These are phyloP conservation scores for Apiotrichum akiyoshidainum DNA, from an alignment of 1,284 basidiomycete species.

Conservation along the genomic window DNA sequence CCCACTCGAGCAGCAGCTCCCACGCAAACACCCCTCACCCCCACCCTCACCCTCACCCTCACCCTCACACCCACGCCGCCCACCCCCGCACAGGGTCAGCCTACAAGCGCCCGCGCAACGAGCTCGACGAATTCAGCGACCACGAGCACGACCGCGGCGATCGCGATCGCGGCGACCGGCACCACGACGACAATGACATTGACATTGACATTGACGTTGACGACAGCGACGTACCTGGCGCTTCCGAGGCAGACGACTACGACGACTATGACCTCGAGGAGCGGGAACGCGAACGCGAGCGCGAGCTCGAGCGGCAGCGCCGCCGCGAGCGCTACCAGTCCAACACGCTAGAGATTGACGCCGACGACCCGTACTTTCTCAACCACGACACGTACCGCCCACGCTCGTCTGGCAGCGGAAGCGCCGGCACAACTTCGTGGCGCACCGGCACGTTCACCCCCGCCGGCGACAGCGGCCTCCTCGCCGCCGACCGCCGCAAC, in stretches of 20 bases:
- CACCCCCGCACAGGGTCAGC: too few relatives aligned
- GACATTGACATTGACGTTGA: background rate
- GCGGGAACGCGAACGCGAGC: background rate
- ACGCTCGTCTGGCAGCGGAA: background rate
- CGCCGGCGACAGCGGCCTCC: background rate
- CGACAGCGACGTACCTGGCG: background rate
- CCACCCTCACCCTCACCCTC: too few relatives aligned
- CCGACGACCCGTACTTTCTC: conserved; percentile 3
- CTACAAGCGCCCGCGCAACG: too few relatives aligned
- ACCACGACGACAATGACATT: too few relatives aligned
- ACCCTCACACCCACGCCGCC: too few relatives aligned
- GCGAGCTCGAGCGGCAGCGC: background rate
- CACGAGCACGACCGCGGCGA: too few relatives aligned
- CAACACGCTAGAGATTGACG: background rate
- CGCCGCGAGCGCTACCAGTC: background rate
- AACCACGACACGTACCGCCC: background rate
- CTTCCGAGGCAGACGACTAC: background rate
- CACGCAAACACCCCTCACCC: too few relatives aligned
- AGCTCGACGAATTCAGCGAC: too few relatives aligned
- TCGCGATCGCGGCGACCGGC: too few relatives aligned
- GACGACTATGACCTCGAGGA: background rate
- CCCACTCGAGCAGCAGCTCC: too few relatives aligned
- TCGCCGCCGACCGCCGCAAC: background rate
- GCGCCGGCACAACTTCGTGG: background rate
- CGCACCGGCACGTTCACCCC: background rate